A percentile compares a stretch with the other conserved stretches of the same genome.
Conservation (phyloP, 2,329 filamentous ascomycete species). For the Colletotrichum costaricense region DNA sequence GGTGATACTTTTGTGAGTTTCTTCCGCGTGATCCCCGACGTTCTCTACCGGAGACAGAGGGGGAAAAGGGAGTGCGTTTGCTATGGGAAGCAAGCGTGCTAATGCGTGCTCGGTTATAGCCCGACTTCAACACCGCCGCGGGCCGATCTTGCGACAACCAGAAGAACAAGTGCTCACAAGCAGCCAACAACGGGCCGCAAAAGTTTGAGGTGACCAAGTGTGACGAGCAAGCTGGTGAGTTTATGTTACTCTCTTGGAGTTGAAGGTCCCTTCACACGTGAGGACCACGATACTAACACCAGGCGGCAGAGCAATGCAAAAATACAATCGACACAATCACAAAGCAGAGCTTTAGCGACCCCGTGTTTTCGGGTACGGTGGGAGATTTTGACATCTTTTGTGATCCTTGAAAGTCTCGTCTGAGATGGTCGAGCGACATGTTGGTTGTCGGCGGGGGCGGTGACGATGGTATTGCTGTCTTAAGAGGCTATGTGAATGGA, state of each 20-base stretch:
- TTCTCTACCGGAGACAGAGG: neutral
- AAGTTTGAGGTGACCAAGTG: conserved; percentile 55
- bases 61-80: neutral
- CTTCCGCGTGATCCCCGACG: neutral
- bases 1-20: conserved; percentile 57
- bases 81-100: conserved; percentile 1
- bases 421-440: neutral
- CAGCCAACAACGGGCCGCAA: conserved; percentile 50
- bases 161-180: conserved; percentile 58
- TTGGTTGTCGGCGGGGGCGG: neutral
- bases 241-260: neutral
- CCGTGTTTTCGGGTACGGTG: conserved; percentile 51
- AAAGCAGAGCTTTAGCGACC: conserved; percentile 38
- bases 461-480: neutral
- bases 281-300: neutral
- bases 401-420: conserved; percentile 45
- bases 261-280: neutral
- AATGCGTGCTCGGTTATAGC: conserved; percentile 41
- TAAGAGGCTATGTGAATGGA: neutral
- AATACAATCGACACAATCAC: conserved; percentile 43
- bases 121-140: conserved; percentile 54
- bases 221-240: conserved; percentile 58
- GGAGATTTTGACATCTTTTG: conserved; percentile 60
- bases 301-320: conserved; percentile 52
- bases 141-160: conserved; percentile 61